Evolutionary conservation across 768 basidiomycete genomes (phyloP).

Genomic region (Ramaria rubella): DNA sequence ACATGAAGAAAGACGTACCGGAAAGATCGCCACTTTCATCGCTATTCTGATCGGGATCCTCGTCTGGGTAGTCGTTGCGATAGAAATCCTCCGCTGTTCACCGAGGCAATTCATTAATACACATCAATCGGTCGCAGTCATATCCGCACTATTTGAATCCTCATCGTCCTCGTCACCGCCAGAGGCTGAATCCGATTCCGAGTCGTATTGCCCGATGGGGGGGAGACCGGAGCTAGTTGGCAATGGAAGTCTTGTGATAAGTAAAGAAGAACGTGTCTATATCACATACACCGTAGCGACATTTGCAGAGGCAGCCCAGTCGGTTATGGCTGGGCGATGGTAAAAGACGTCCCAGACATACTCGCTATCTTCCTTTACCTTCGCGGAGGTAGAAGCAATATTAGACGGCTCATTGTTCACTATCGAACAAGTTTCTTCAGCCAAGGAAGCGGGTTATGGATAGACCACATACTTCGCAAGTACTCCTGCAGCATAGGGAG

Average conservation of each 20-base stretch:
- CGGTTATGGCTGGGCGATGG: conserved; percentile 53
- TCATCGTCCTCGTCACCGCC: conserved; percentile 74
- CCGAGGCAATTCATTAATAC: not conserved
- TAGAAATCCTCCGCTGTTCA: conserved; percentile 71
- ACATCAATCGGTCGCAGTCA: not conserved
- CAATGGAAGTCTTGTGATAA: conserved; percentile 34
- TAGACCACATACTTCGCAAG: conserved; percentile 42
- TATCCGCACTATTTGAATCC: conserved; percentile 66
- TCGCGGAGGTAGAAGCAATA: not conserved
- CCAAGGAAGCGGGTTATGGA: not conserved
- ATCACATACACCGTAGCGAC: conserved; percentile 56
- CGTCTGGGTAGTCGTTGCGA: conserved; percentile 81
- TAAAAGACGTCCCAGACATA: conserved; percentile 87
- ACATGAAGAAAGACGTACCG: not conserved
- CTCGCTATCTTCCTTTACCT: conserved; percentile 35
- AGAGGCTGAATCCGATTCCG: conserved; percentile 53
- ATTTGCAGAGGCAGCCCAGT: conserved; percentile 50
- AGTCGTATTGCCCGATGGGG: conserved; percentile 16
- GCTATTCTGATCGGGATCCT: conserved; percentile 37
- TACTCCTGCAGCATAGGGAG: conserved; percentile 73
- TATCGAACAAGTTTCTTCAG: not conserved
- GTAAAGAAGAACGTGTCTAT: conserved; percentile 8
- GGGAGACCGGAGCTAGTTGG: conserved; percentile 1
- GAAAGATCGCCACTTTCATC: conserved; percentile 28
- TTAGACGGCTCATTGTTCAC: conserved; percentile 1